Conservation (phyloP, 441 rosid genomes). For the Lagerstroemia fauriei region DNA sequence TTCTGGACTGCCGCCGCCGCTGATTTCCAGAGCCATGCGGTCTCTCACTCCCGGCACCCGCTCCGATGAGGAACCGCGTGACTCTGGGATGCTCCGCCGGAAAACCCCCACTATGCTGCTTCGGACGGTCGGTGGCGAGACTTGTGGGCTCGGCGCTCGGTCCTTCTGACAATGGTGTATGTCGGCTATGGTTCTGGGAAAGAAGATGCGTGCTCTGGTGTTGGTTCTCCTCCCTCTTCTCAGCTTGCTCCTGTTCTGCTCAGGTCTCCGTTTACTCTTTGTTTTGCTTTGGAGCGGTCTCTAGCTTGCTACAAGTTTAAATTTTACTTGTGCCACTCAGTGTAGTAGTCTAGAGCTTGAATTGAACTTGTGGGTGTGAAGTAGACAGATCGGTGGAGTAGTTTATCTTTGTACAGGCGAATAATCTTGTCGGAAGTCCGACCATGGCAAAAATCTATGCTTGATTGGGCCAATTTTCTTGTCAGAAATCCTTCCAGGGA, state of each 20-base stretch:
- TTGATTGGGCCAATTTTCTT: not conserved
- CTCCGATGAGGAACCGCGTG: slow-evolving; percentile 37
- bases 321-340: slow-evolving; percentile 1
- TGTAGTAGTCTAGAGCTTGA: not conserved
- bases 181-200: slow-evolving; percentile 35
- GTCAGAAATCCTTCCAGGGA: not conserved
- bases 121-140: slow-evolving; percentile 34
- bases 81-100: slow-evolving; percentile 26
- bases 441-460: no score
- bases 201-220: slow-evolving; percentile 53
- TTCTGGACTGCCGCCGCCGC: not conserved
- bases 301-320: not conserved
- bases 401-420: not conserved
- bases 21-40: slow-evolving; percentile 23
- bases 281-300: not conserved
- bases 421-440: not conserved
- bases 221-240: slow-evolving; percentile 46
- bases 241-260: slow-evolving; percentile 45
- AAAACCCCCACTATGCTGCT: slow-evolving; percentile 25
- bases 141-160: slow-evolving; percentile 24
- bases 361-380: not conserved
- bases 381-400: not conserved
- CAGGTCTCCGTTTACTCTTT: slow-evolving; percentile 42
- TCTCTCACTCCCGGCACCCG: slow-evolving; percentile 27
- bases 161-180: slow-evolving; percentile 48